A percentile compares a stretch with the other conserved stretches of the same genome.
These are phyloP conservation scores for Pelagomonas calceolata DNA, from an alignment of 108 stramenopile species.

Conservation along the genomic window DNA sequence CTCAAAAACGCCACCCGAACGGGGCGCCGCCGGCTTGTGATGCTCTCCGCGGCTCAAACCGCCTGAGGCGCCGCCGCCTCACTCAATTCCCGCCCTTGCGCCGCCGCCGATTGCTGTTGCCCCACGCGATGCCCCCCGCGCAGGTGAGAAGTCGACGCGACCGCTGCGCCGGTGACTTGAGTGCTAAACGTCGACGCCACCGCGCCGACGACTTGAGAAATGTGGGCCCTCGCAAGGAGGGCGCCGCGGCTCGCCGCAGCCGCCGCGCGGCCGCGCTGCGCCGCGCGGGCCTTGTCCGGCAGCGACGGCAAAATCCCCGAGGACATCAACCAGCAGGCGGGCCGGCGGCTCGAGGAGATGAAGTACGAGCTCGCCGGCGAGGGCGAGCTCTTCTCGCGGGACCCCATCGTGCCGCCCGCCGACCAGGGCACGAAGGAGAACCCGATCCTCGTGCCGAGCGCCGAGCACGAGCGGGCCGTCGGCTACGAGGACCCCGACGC, in stretches of 20 bases:
- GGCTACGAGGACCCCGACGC: conserved; percentile 29
- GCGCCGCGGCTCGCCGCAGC: background rate
- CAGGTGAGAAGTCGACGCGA: too few relatives aligned
- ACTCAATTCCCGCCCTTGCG: too few relatives aligned
- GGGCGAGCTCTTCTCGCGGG: conserved; percentile 21
- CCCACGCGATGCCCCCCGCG: too few relatives aligned
- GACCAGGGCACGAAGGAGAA: conserved; percentile 34
- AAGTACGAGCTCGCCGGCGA: background rate
- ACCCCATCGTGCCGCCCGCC: conserved; percentile 26
- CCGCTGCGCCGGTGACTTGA: too few relatives aligned
- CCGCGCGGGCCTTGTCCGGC: background rate
- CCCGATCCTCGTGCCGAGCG: conserved; percentile 32
- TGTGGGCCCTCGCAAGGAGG: too few relatives aligned
- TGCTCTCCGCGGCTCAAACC: too few relatives aligned
- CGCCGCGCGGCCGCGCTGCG: background rate
- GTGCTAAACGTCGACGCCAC: too few relatives aligned
- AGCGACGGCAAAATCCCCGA: background rate
- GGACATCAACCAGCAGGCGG: background rate
- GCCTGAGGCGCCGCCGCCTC: too few relatives aligned
- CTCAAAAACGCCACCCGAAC: too few relatives aligned
- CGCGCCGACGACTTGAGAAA: too few relatives aligned
- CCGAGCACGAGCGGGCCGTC: conserved; percentile 22
- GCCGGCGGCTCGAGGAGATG: background rate
- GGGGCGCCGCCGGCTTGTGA: too few relatives aligned
- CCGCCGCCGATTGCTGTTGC: too few relatives aligned